These are phyloP conservation scores for Aspergillus sp. DNA, from an alignment of 2,329 filamentous ascomycete species.

Conservation along the genomic window DNA sequence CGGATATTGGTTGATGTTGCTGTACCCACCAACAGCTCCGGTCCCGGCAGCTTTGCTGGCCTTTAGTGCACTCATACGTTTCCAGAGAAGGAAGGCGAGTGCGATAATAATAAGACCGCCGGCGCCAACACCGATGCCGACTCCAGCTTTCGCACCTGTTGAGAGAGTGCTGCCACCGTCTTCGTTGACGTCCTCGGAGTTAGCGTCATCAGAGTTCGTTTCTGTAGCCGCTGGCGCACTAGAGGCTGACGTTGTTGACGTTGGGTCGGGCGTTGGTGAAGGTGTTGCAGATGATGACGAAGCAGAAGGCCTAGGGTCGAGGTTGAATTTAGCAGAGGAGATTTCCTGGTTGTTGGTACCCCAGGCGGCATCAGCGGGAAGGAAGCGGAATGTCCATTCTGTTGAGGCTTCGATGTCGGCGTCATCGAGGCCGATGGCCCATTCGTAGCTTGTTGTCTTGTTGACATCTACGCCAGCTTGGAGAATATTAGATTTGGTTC, in stretches of 20 bases:
- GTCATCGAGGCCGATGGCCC: conserved; percentile 1
- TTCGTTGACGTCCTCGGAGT: background rate
- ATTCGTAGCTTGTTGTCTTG: conserved; percentile 2
- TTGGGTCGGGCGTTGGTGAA: background rate
- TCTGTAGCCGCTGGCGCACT: background rate
- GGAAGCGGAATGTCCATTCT: conserved; percentile 9
- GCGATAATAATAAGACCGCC: conserved; percentile 7
- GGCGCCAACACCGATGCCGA: conserved; percentile 5
- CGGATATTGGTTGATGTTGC: background rate
- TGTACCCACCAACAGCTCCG: background rate
- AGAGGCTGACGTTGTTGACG: background rate
- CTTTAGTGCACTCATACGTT: background rate
- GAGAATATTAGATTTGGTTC: background rate
- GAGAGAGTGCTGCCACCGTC: background rate
- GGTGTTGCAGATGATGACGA: background rate
- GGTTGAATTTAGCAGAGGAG: conserved; percentile 7
- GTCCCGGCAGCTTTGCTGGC: background rate
- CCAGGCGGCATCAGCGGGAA: conserved; percentile 2
- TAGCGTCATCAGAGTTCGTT: background rate
- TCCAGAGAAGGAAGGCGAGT: conserved; percentile 5
- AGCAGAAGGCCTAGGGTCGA: background rate
- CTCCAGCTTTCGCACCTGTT: conserved; percentile 10
- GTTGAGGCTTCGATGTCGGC: background rate
- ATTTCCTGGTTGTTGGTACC: conserved; percentile 7
- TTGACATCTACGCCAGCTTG: conserved; percentile 6